These are phyloP conservation scores for Akanthomyces dipterigenus DNA, from an alignment of 2,329 filamentous ascomycete genomes.

Conservation along the genomic window DNA sequence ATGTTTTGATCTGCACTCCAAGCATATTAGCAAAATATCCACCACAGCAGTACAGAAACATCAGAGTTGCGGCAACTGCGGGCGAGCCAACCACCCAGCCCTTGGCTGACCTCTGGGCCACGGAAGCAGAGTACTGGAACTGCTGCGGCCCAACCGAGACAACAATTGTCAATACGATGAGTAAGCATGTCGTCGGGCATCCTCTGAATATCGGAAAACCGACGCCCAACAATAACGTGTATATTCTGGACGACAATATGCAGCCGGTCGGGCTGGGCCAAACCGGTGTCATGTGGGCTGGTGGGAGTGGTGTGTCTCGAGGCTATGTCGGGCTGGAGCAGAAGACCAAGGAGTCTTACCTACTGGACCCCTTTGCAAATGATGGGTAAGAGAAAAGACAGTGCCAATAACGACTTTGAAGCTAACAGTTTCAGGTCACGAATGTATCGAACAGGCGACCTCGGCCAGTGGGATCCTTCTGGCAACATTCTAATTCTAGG, in stretches of 20 bases:
- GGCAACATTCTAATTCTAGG: constrained; percentile 50
- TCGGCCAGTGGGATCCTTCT: constrained; percentile 46
- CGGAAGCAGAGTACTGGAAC: constrained; percentile 44
- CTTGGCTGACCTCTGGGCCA: constrained; percentile 52
- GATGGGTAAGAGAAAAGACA: constrained; percentile 35
- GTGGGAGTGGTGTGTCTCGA: constrained; percentile 46
- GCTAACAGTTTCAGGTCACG: constrained; percentile 25
- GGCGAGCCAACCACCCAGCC: constrained; percentile 44
- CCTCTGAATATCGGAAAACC: constrained; percentile 47
- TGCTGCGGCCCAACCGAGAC: constrained; percentile 55
- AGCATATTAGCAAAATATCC: constrained; percentile 46
- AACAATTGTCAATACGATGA: constrained; percentile 53
- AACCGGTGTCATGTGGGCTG: constrained; percentile 50
- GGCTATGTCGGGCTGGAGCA: constrained; percentile 49
- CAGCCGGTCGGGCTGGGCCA: constrained; percentile 39
- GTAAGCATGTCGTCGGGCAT: constrained; percentile 39
- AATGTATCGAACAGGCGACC: constrained; percentile 57
- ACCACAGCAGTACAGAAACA: constrained; percentile 40
- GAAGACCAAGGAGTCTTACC: constrained; percentile 43
- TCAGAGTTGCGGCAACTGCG: constrained; percentile 47
- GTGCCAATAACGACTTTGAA: background rate
- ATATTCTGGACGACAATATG: constrained; percentile 42
- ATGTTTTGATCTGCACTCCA: constrained; percentile 49
- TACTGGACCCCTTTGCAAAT: constrained; percentile 41
- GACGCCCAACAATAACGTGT: constrained; percentile 50